Evolutionary conservation across 352 stramenopile genomes (phyloP).

Genomic region (Pythium coloratum): DNA sequence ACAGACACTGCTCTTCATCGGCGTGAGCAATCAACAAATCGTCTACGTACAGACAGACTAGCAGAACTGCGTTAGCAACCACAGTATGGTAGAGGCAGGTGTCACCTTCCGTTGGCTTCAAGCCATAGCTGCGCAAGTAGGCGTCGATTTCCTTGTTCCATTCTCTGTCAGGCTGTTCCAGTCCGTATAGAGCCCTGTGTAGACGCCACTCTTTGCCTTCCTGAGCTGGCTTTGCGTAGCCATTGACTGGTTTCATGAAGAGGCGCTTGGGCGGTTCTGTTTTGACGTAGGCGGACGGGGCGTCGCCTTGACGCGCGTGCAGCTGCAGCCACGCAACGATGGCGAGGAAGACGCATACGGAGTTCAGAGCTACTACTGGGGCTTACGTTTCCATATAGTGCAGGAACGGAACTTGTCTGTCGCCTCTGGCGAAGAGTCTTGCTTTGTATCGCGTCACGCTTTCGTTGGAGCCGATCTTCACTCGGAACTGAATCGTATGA

Average conservation of each 20-base stretch:
- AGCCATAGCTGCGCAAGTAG: conserved; percentile 6
- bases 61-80: conserved; percentile 7
- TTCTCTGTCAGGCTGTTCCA: conserved; percentile 1
- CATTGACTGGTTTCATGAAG: not conserved
- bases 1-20: not conserved
- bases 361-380: not conserved
- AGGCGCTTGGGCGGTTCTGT: not conserved
- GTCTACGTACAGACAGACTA: conserved; percentile 34
- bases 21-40: conserved; percentile 23
- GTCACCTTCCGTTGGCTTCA: conserved; percentile 16
- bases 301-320: conserved; percentile 3
- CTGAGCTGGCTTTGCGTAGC: not conserved
- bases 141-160: conserved; percentile 23
- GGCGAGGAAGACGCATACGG: conserved; percentile 11
- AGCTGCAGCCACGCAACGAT: not conserved
- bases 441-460: conserved; percentile 7
- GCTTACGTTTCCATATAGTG: conserved; percentile 1
- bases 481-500: conserved; percentile 12
- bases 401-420: not conserved
- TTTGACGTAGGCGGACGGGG: conserved; percentile 12
- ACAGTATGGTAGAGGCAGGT: conserved; percentile 23
- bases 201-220: conserved; percentile 8
- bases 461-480: not conserved
- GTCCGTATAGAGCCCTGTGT: conserved; percentile 8
- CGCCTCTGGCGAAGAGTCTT: not conserved